These are phyloP conservation scores for Dothiorella sarmentorum DNA, from an alignment of 2,329 filamentous ascomycete genomes.

Conservation along the genomic window DNA sequence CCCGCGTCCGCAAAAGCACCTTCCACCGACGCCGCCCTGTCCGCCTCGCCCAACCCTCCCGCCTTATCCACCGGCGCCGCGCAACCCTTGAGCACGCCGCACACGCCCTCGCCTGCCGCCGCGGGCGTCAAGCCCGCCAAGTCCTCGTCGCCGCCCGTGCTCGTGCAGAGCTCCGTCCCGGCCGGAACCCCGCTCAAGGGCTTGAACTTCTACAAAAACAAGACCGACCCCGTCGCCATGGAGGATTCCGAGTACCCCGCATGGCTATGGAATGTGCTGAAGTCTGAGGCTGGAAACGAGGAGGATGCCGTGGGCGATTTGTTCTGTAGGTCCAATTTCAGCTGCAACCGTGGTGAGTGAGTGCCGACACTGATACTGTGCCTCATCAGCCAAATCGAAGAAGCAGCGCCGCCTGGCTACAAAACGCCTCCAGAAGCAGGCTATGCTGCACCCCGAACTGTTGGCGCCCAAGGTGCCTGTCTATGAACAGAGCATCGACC, in stretches of 20 bases:
- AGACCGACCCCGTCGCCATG: conserved; percentile 68
- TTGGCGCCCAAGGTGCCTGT: conserved; percentile 65
- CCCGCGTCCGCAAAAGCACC: conserved; percentile 26
- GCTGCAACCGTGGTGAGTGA: no score
- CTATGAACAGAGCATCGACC: conserved; percentile 73
- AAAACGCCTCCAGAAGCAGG: conserved; percentile 60
- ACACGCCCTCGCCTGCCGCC: conserved; percentile 29
- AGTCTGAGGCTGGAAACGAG: conserved; percentile 53
- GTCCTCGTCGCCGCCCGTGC: conserved; percentile 31
- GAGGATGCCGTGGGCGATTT: conserved; percentile 64
- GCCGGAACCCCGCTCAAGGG: conserved; percentile 70
- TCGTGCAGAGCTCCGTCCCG: conserved; percentile 48
- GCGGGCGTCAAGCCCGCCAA: conserved; percentile 30
- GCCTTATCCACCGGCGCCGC: conserved; percentile 45
- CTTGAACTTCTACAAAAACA: conserved; percentile 73
- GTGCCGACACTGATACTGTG: no score
- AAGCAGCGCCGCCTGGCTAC: conserved; percentile 72
- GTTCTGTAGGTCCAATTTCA: conserved; percentile 64
- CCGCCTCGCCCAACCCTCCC: conserved; percentile 31
- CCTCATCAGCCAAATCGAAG: conserved; percentile 69
- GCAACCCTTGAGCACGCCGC: conserved; percentile 44
- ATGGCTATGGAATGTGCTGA: conserved; percentile 75
- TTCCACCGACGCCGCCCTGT: conserved; percentile 26
- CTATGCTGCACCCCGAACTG: conserved; percentile 63
- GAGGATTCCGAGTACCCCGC: conserved; percentile 73